Base-by-base conservation (phyloP, 805 yeast genomes). In the Groenewaldozyma salmanticensis region DNA sequence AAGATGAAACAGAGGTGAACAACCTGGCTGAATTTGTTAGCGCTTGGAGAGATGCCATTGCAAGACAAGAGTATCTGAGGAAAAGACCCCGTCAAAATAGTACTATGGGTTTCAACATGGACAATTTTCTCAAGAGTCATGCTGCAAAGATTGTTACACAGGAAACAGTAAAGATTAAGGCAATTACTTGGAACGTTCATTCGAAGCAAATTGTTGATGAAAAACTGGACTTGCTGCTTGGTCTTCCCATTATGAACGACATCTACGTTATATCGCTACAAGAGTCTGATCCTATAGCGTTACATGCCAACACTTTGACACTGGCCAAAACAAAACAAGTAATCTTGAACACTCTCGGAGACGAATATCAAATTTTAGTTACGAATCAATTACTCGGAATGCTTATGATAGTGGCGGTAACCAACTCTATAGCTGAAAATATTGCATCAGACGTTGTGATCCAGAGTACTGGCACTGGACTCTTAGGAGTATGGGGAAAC, bases 401-500 rank as follows among this genome's bases (percentile, higher is more conserved):
- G 29, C 68, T 74, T 22, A 65, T 75, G 2, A 59, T 75, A 5
- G 52, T 74, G 9, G 52, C 74, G n/a, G 62, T 66, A 2, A 54
- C 54, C 15, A 44, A 52, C 2, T 52, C 56, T 3, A 37, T 71
- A 2, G 53, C 49, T 4, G 46, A 54, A 1, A 70, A 72, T 45
- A 58, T 75, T n/a, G 21, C 13, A 15, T 56, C 66, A 1, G 49
- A 60, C 16, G 41, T 74, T 4, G 55, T 57, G 16, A 60, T 63
- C 3, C 57, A 64, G 2, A 65, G 77, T 0, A 61, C 77, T 4
- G 80, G 81, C 0, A 68, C 81, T 0, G 81, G 81, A 0, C 65
- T 75, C 31, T 52, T 76, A 38, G 69, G 75, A 20, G 49, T 67
- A 19, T 76, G 79, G 74, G 81, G 79, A 15, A 76, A 76, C 56